phyloP scores from a whole-genome alignment of 1,139 yeast genomes.

The Saccharomyces pastorianus region DNA sequence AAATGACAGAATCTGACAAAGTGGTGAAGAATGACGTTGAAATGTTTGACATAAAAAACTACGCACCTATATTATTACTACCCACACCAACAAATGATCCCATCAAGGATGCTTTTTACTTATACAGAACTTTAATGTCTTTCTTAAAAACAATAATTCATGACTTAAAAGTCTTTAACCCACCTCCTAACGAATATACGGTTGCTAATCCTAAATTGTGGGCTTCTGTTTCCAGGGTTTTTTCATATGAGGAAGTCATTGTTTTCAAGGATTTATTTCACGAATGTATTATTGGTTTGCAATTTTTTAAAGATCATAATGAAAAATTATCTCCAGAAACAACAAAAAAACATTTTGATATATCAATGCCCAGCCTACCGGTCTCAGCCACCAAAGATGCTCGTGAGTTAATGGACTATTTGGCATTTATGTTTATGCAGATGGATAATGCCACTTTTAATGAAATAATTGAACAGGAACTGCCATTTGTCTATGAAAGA shows the following conservation, averaged over 20 bases:
- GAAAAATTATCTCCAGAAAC: slow-evolving; percentile 24
- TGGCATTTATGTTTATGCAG: slow-evolving; percentile 89
- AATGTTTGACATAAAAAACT: slow-evolving; percentile 40
- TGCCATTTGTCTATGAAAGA: slow-evolving; percentile 68
- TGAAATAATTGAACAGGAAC: slow-evolving; percentile 78
- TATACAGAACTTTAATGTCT: slow-evolving; percentile 82
- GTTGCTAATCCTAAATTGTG: slow-evolving; percentile 62
- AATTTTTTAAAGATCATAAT: slow-evolving; percentile 58
- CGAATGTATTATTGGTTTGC: slow-evolving; percentile 76
- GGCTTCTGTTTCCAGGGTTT: slow-evolving; percentile 82
- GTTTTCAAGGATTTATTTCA: slow-evolving; percentile 70
- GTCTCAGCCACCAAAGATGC: slow-evolving; percentile 87
- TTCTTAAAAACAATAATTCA: slow-evolving; percentile 85
- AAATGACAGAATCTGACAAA: slow-evolving; percentile 17
- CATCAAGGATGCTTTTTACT: slow-evolving; percentile 76
- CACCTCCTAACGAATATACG: slow-evolving; percentile 66
- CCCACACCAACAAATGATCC: slow-evolving; percentile 49
- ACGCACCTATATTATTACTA: slow-evolving; percentile 42
- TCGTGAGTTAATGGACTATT: slow-evolving; percentile 89
- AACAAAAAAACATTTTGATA: slow-evolving; percentile 45
- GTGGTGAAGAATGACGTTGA: slow-evolving; percentile 35
- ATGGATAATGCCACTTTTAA: slow-evolving; percentile 93
- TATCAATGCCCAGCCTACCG: slow-evolving; percentile 74
- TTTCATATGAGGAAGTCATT: slow-evolving; percentile 73
- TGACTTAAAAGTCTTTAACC: slow-evolving; percentile 85